These are phyloP conservation scores for Emergomyces pasteurianus DNA, from an alignment of 2,329 filamentous ascomycete genomes.

Conservation along the genomic window DNA sequence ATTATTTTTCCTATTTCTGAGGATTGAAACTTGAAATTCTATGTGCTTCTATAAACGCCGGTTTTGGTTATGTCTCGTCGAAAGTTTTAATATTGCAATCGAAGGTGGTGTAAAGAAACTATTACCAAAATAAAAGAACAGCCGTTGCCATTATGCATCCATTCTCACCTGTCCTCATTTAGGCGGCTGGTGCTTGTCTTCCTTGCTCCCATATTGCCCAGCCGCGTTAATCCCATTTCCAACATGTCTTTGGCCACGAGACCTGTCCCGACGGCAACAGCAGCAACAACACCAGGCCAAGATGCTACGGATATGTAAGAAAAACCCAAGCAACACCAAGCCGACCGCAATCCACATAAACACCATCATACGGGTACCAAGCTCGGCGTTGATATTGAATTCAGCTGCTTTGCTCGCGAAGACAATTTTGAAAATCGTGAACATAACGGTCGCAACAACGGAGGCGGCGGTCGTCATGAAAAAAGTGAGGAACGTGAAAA, in stretches of 20 bases:
- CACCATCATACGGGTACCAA: slow-evolving; percentile 64
- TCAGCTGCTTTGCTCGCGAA: slow-evolving; percentile 55
- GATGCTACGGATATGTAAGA: slow-evolving; percentile 51
- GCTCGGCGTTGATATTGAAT: slow-evolving; percentile 60
- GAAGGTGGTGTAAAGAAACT: background rate
- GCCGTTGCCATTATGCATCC: background rate
- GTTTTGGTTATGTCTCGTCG: background rate
- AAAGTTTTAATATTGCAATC: background rate
- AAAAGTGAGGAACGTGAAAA: slow-evolving; percentile 56
- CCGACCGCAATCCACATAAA: slow-evolving; percentile 81
- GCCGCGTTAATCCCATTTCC: background rate
- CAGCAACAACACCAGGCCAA: slow-evolving; percentile 55
- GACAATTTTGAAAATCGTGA: slow-evolving; percentile 66
- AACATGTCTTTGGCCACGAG: background rate
- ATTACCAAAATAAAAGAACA: background rate
- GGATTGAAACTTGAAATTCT: background rate
- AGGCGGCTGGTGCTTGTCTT: slow-evolving; percentile 1
- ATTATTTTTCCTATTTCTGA: background rate
- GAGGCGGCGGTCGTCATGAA: slow-evolving; percentile 58
- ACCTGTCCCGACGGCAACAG: slow-evolving; percentile 29
- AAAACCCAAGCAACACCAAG: slow-evolving; percentile 55
- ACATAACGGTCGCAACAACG: slow-evolving; percentile 71
- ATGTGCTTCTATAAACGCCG: background rate
- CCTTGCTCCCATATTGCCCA: background rate
- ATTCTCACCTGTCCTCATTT: slow-evolving; percentile 2